Percentiles rank a stretch among this genome's conserved stretches.
These are phyloP conservation scores for Brasilioporus rufonigricans DNA, from an alignment of 768 basidiomycete species.

Conservation along the genomic window DNA sequence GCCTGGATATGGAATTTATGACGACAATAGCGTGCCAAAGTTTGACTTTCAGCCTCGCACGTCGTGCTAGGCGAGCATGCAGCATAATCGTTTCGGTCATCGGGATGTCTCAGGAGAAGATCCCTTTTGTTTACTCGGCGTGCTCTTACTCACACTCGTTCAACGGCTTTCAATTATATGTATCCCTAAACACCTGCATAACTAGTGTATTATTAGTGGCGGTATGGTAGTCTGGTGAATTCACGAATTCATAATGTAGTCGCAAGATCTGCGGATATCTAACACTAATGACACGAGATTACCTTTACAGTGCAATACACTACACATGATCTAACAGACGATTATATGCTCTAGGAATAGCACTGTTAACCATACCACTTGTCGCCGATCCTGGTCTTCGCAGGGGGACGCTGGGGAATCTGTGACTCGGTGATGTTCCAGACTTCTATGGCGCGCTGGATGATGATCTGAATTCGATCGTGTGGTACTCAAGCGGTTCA, in stretches of 20 bases:
- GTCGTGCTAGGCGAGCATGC: conserved; percentile 43
- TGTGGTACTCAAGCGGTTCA: neutral
- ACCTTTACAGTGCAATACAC: conserved; percentile 18
- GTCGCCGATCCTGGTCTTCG: conserved; percentile 52
- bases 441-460: conserved; percentile 80
- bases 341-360: neutral
- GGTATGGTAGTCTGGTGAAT: neutral
- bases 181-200: neutral
- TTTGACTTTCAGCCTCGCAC: conserved; percentile 66
- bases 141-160: neutral
- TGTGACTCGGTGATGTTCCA: conserved; percentile 75
- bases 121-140: neutral
- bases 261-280: neutral
- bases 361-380: conserved; percentile 67
- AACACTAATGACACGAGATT: conserved; percentile 4
- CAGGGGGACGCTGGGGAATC: conserved; percentile 72
- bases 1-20: conserved; percentile 72
- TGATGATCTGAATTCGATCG: neutral
- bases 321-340: conserved; percentile 1
- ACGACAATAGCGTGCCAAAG: conserved; percentile 47
- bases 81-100: neutral
- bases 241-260: neutral
- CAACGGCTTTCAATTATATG: neutral
- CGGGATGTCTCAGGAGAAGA: neutral
- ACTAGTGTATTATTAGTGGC: neutral